Evolutionary conservation across 352 stramenopile species (phyloP).

Genomic region (Bremia lactucae): DNA sequence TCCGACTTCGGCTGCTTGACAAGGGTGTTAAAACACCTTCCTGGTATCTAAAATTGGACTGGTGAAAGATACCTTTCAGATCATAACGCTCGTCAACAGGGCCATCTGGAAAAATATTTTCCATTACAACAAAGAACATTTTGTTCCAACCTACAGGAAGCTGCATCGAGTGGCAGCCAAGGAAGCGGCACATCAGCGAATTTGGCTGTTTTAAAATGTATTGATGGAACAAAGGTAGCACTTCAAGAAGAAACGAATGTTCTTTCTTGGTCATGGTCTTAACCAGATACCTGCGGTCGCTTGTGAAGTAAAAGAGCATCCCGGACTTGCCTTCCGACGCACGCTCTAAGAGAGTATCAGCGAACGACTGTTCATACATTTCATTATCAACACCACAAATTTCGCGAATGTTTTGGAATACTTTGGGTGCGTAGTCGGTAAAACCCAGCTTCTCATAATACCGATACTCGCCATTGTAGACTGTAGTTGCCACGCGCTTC

Average conservation of each 20-base stretch:
- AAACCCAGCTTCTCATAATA: slow-evolving; percentile 84
- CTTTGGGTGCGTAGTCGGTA: slow-evolving; percentile 75
- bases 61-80: slow-evolving; percentile 74
- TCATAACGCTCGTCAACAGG: slow-evolving; percentile 75
- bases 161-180: slow-evolving; percentile 83
- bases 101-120: slow-evolving; percentile 76
- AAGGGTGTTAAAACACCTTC: slow-evolving; percentile 29
- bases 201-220: slow-evolving; percentile 78
- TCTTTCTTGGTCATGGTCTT: slow-evolving; percentile 87
- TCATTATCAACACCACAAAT: slow-evolving; percentile 67
- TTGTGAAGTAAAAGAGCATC: slow-evolving; percentile 86
- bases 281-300: slow-evolving; percentile 74
- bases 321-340: slow-evolving; percentile 79
- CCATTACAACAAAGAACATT: slow-evolving; percentile 87
- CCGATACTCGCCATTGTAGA: slow-evolving; percentile 74
- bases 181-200: slow-evolving; percentile 68
- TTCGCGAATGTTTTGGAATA: slow-evolving; percentile 78
- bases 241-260: slow-evolving; percentile 71
- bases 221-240: slow-evolving; percentile 76
- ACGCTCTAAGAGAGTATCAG: slow-evolving; percentile 69
- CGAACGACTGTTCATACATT: slow-evolving; percentile 78
- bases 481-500: slow-evolving; percentile 66
- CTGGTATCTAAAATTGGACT: slow-evolving; percentile 39
- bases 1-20: slow-evolving; percentile 28
- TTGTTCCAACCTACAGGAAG: slow-evolving; percentile 84